Conservation (phyloP, 768 basidiomycete species). For the Boletus rex-veris region DNA sequence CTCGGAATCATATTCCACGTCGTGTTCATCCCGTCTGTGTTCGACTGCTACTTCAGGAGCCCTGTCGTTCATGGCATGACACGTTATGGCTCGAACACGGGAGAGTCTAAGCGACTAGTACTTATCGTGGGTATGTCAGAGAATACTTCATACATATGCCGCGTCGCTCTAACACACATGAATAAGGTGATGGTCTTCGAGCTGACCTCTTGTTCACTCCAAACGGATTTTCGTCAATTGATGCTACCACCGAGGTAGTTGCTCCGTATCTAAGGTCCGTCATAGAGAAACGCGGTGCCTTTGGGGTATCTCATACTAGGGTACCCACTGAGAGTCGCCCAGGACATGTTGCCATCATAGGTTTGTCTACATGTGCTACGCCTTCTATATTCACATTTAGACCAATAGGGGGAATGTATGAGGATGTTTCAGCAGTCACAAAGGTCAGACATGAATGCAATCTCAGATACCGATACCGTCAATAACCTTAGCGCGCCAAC, state of each 20-base stretch:
- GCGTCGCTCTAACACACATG: background rate
- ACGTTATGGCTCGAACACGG: conserved; percentile 42
- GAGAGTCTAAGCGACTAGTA: conserved; percentile 69
- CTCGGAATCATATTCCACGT: conserved; percentile 74
- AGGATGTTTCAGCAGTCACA: conserved; percentile 84
- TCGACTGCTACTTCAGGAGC: conserved; percentile 87
- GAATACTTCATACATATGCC: background rate
- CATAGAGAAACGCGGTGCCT: conserved; percentile 63
- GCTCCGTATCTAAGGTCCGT: conserved; percentile 76
- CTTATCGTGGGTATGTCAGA: conserved; percentile 65
- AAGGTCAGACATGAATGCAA: conserved; percentile 45
- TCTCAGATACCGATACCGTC: conserved; percentile 1
- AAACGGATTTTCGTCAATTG: conserved; percentile 51
- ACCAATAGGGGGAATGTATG: conserved; percentile 82
- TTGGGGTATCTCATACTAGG: conserved; percentile 80
- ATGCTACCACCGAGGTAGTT: conserved; percentile 54
- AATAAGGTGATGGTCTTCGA: conserved; percentile 73
- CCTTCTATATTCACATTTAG: conserved; percentile 2
- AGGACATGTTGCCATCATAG: conserved; percentile 87
- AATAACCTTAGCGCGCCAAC: conserved; percentile 1
- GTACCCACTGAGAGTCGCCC: conserved; percentile 88
- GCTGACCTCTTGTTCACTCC: conserved; percentile 73
- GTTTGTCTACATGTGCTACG: conserved; percentile 31
- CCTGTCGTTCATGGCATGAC: conserved; percentile 79
- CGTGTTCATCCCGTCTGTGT: conserved; percentile 65